Percentiles rank a stretch among this genome's conserved stretches.
Conservation (phyloP, 2,329 filamentous ascomycete genomes). For the Clarireedia sp. region DNA sequence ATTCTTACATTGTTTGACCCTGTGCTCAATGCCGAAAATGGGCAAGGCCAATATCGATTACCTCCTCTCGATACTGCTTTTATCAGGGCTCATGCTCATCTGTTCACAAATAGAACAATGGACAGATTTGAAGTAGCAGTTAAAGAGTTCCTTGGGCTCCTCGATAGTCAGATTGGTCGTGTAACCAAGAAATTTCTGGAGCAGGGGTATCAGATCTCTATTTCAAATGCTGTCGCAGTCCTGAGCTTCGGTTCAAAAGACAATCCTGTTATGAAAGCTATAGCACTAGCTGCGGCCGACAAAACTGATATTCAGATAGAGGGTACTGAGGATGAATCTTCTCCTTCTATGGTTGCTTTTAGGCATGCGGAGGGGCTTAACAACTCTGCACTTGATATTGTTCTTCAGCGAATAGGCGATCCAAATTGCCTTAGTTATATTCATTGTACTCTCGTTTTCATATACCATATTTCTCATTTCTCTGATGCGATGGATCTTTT, state of each 20-base stretch:
- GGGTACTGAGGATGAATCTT: conserved; percentile 1
- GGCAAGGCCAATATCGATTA: conserved; percentile 32
- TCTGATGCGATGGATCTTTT: conserved; percentile 14
- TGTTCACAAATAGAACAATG: conserved; percentile 47
- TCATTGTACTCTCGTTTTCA: conserved; percentile 19
- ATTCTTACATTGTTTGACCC: conserved; percentile 63
- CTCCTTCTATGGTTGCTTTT: conserved; percentile 8
- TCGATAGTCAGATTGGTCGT: conserved; percentile 51
- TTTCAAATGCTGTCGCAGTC: conserved; percentile 34
- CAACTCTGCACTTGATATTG: conserved; percentile 12
- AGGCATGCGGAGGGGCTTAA: conserved; percentile 12
- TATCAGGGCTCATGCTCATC: conserved; percentile 54
- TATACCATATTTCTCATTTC: conserved; percentile 13
- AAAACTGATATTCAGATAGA: conserved; percentile 12
- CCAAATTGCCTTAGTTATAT: conserved; percentile 19
- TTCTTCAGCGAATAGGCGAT: conserved; percentile 18
- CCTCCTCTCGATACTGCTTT: conserved; percentile 49
- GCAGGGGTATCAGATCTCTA: conserved; percentile 47
- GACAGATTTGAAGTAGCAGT: conserved; percentile 40
- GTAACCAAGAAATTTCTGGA: conserved; percentile 38
- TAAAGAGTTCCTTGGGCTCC: conserved; percentile 41
- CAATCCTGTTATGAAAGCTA: conserved; percentile 22
- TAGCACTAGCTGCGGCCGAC: conserved; percentile 5
- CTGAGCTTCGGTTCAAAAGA: conserved; percentile 26
- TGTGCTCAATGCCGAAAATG: conserved; percentile 35